phyloP scores from a whole-genome alignment of 306 rosid species.

The Castanea sativa region DNA sequence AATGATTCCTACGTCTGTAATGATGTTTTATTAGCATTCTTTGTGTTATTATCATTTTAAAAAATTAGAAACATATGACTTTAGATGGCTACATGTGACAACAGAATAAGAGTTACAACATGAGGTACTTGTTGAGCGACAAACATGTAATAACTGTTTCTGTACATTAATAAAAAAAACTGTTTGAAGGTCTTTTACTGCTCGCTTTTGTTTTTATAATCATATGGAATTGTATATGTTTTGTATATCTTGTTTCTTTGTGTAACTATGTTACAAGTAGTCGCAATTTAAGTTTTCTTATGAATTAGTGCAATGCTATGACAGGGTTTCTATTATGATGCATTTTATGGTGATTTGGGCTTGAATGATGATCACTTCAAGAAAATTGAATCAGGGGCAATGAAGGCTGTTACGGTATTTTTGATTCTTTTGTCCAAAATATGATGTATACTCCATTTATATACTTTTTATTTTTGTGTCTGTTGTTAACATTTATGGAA shows the following conservation, averaged over 20 bases:
- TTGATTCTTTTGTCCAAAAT: constrained; percentile 3
- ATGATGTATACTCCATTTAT: not conserved
- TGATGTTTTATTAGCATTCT: no score
- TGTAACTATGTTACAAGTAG: not conserved
- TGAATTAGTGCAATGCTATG: constrained; percentile 17
- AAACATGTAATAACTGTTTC: not conserved
- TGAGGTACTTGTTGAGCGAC: not conserved
- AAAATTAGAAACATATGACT: not conserved
- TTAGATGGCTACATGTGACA: not conserved
- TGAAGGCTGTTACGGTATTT: constrained; percentile 74
- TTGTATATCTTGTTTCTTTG: not conserved
- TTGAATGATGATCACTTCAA: constrained; percentile 92
- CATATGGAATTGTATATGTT: not conserved
- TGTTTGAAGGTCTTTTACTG: not conserved
- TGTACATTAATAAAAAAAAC: not conserved
- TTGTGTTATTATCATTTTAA: no score
- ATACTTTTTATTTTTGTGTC: not conserved
- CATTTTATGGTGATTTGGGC: constrained; percentile 82
- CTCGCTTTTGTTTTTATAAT: not conserved
- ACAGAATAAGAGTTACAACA: not conserved
- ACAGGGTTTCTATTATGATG: constrained; percentile 97
- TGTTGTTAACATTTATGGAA: not conserved
- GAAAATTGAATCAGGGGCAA: constrained; percentile 59
- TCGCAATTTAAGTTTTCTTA: not conserved
- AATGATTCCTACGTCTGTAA: no score